phyloP scores from a whole-genome alignment of 805 yeast species.

The Ogataea salicorniae region DNA sequence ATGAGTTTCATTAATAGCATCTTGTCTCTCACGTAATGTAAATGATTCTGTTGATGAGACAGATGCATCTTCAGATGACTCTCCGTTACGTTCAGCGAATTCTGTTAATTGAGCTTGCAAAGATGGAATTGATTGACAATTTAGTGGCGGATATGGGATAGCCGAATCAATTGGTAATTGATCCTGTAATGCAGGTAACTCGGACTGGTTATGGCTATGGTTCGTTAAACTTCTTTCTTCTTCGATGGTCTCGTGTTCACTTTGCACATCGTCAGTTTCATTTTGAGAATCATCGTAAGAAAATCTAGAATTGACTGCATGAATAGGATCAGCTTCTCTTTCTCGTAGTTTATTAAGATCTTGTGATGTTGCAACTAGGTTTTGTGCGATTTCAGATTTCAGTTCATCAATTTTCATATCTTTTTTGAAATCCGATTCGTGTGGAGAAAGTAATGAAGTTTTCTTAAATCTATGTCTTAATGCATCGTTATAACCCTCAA shows the following conservation, averaged over 20 bases:
- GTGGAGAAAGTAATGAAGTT: slow-evolving; percentile 3
- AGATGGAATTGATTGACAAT: slow-evolving; percentile 1
- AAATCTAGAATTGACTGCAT: slow-evolving; percentile 10
- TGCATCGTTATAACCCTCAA: slow-evolving; percentile 74
- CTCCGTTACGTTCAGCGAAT: slow-evolving; percentile 15
- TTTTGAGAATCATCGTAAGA: slow-evolving; percentile 11
- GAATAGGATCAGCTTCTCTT: slow-evolving; percentile 25
- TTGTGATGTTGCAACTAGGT: slow-evolving; percentile 18
- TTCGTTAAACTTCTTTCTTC: slow-evolving; percentile 8
- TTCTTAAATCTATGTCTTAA: slow-evolving; percentile 42
- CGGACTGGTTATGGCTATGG: neutral
- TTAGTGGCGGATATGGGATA: neutral
- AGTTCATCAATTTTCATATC: slow-evolving; percentile 18
- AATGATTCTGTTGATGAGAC: slow-evolving; percentile 67
- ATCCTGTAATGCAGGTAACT: neutral
- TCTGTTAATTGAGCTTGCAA: slow-evolving; percentile 10
- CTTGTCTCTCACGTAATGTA: slow-evolving; percentile 87
- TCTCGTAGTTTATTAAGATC: slow-evolving; percentile 24
- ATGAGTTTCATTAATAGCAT: slow-evolving; percentile 93
- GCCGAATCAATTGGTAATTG: neutral
- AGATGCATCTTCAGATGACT: slow-evolving; percentile 31
- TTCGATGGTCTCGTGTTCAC: slow-evolving; percentile 8
- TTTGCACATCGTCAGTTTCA: slow-evolving; percentile 9
- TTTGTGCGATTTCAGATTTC: slow-evolving; percentile 26
- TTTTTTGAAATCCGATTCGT: slow-evolving; percentile 5